Evolutionary conservation across 2,329 filamentous ascomycete genomes (phyloP).

Genomic region (Monosporascus sp.): DNA sequence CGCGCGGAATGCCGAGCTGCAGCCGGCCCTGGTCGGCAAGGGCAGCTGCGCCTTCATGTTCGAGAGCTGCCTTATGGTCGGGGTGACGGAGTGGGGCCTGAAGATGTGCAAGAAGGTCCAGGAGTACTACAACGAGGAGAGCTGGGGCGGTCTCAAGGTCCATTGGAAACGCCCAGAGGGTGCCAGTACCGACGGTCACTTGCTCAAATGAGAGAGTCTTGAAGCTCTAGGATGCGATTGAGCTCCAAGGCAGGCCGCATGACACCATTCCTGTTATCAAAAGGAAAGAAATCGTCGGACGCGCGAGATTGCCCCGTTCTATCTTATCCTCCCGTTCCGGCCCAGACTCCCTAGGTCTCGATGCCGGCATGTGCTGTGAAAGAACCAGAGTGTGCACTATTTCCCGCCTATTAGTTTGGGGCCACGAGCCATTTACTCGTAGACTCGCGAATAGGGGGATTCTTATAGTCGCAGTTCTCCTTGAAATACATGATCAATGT

Average conservation of each 20-base stretch:
- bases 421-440: too few relatives aligned
- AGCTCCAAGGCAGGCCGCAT: background rate
- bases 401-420: too few relatives aligned
- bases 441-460: too few relatives aligned
- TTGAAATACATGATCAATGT: too few relatives aligned
- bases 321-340: too few relatives aligned
- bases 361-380: too few relatives aligned
- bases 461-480: too few relatives aligned
- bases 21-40: conserved; percentile 52
- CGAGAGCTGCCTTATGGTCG: conserved; percentile 64
- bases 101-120: conserved; percentile 54
- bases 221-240: background rate
- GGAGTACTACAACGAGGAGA: conserved; percentile 72
- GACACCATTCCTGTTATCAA: too few relatives aligned
- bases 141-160: conserved; percentile 65
- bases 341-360: too few relatives aligned
- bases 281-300: too few relatives aligned
- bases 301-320: too few relatives aligned
- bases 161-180: conserved; percentile 50
- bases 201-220: conserved; percentile 22
- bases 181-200: conserved; percentile 16
- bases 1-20: conserved; percentile 58
- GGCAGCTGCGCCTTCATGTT: conserved; percentile 66
- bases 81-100: conserved; percentile 66
- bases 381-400: too few relatives aligned